These are phyloP conservation scores for Bretziella fagacearum DNA, from an alignment of 2,329 filamentous ascomycete genomes.

Conservation along the genomic window DNA sequence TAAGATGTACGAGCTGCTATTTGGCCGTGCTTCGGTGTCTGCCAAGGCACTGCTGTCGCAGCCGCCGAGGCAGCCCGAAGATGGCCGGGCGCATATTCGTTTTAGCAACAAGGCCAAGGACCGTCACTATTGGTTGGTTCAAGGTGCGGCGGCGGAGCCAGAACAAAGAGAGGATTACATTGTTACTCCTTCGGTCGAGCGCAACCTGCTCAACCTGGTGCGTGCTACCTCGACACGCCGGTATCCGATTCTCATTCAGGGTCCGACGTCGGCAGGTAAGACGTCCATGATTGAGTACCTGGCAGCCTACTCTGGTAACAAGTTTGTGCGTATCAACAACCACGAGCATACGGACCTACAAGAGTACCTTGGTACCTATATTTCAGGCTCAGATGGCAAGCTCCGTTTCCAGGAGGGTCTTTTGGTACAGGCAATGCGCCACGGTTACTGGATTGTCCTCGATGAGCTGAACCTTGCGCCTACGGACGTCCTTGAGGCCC, in stretches of 20 bases:
- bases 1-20: conserved; percentile 63
- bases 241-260: conserved; percentile 90
- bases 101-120: conserved; percentile 49
- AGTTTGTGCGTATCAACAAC: conserved; percentile 97
- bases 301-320: conserved; percentile 90
- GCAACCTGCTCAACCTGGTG: conserved; percentile 87
- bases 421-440: conserved; percentile 75
- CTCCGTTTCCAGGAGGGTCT: conserved; percentile 86
- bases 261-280: conserved; percentile 92
- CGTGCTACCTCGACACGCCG: conserved; percentile 79
- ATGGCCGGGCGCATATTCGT: conserved; percentile 62
- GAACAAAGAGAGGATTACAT: conserved; percentile 81
- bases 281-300: conserved; percentile 99
- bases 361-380: conserved; percentile 90
- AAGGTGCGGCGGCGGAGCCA: conserved; percentile 44
- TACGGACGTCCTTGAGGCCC: conserved; percentile 86
- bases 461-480: conserved; percentile 95
- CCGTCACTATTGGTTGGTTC: conserved; percentile 76
- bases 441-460: conserved; percentile 94
- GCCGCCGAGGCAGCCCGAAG: conserved; percentile 57
- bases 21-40: conserved; percentile 41
- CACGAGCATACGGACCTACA: conserved; percentile 97
- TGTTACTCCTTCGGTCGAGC: conserved; percentile 84
- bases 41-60: conserved; percentile 58
- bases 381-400: conserved; percentile 70